Evolutionary conservation across 1,139 yeast species (phyloP), one percentile per base, ranked within the genome.

Genomic region (Candida tunisiensis): DNA sequence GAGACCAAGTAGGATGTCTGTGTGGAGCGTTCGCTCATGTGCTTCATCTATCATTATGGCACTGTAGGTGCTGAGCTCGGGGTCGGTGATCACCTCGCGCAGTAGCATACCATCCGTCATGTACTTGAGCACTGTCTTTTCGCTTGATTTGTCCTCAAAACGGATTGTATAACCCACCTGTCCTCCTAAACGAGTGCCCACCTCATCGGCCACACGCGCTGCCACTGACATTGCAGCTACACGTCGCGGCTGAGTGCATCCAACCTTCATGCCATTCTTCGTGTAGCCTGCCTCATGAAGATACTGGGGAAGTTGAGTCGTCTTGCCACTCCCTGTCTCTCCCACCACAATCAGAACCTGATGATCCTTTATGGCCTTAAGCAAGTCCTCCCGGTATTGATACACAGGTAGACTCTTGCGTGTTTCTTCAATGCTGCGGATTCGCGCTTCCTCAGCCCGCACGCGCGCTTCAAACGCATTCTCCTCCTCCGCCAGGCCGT

Each of bases 191-290:
- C 56, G 52, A 15, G 70, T 67, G 1, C 75, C 78, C 57, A 79
- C 65, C 51, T 85, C 96, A 24, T 78, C 80, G 0, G 95, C 80
- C 2, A 88, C 96, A 43, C 98, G 70, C 3, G 74, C 60, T 0
- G 98, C 93, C 15, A 85, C 94, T 6, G 94, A 75, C 41, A 78
- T 77, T 0, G 98, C 96, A 0, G 98, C 98, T 10, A 85, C 94
- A 41, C 95, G 59, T 42, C 98, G 65, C 1, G 98, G 98, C 48
- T 88, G 98, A 0, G 98, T 88, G 46, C 95, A 83, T 0, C 91
- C 95, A 7, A 88, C 68, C 33, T 57, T 51, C 39, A 44, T 43
- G 1, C 67, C 68, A 23, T 51, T 45, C 12, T 53, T 44, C 5
- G 82, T 62, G 39, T 73, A 78, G 0, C 94, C 94, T 12, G 74